Evolutionary conservation across 2,329 filamentous ascomycete species (phyloP).

Genomic region (Aspergillus felis): DNA sequence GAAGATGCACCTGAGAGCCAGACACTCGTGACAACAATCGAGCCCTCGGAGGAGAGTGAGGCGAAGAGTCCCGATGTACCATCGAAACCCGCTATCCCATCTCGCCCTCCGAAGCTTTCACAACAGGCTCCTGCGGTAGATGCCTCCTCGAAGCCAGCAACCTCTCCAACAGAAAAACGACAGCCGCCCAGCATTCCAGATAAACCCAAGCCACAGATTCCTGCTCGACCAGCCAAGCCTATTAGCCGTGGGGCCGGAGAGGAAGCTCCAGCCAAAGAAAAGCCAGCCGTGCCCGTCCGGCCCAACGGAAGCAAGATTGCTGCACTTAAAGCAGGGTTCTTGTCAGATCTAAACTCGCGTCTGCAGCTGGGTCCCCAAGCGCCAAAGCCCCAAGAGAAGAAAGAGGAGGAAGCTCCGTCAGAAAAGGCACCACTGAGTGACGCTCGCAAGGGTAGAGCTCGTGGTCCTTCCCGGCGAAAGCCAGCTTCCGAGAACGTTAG

Average conservation of each 20-base stretch:
- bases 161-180: slow-evolving; percentile 48
- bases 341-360: slow-evolving; percentile 88
- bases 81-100: slow-evolving; percentile 30
- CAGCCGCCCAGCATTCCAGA: slow-evolving; percentile 54
- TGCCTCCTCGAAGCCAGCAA: slow-evolving; percentile 31
- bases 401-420: slow-evolving; percentile 57
- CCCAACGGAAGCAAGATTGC: slow-evolving; percentile 84
- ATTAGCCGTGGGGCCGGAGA: slow-evolving; percentile 29
- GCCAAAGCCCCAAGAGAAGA: slow-evolving; percentile 67
- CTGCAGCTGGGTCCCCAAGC: slow-evolving; percentile 80
- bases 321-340: slow-evolving; percentile 82
- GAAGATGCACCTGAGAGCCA: slow-evolving; percentile 87
- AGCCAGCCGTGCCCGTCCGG: slow-evolving; percentile 76
- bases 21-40: slow-evolving; percentile 67
- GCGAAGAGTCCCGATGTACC: slow-evolving; percentile 37
- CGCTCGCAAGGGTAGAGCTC: slow-evolving; percentile 83
- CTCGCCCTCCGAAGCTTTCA: slow-evolving; percentile 32
- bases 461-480: slow-evolving; percentile 76
- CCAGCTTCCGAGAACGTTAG: slow-evolving; percentile 58
- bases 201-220: slow-evolving; percentile 62
- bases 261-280: slow-evolving; percentile 57
- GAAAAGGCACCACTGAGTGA: slow-evolving; percentile 80
- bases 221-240: slow-evolving; percentile 60
- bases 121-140: slow-evolving; percentile 30
- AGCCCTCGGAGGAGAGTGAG: slow-evolving; percentile 51